phyloP scores from a whole-genome alignment of 148 eudicot genomes.

The Rhododendron griersonianum region DNA sequence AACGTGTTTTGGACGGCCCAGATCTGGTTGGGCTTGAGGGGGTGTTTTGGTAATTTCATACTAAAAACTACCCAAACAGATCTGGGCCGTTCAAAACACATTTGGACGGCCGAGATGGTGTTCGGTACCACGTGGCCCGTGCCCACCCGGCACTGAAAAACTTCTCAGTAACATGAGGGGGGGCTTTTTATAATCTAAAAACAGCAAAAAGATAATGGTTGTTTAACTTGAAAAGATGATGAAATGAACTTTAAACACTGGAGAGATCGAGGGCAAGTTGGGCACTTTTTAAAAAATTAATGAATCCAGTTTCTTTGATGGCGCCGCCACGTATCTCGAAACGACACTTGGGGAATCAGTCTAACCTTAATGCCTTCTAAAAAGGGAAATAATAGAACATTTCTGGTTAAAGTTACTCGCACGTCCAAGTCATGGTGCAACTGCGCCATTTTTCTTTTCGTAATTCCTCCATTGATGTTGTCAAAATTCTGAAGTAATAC shows the following conservation, averaged over 20 bases:
- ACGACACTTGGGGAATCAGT: slow-evolving; percentile 43
- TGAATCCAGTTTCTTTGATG: slow-evolving; percentile 6
- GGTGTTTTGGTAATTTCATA: too few species aligned
- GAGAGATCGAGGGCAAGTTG: slow-evolving; percentile 11
- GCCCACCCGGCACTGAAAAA: too few species aligned
- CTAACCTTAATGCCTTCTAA: slow-evolving; percentile 22
- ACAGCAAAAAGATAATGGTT: slow-evolving; percentile 4
- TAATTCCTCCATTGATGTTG: not conserved
- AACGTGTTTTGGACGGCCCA: too few species aligned
- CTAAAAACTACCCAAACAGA: too few species aligned
- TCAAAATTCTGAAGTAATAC: not conserved
- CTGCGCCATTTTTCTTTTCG: not conserved
- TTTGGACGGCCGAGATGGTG: too few species aligned
- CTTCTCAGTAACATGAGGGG: not conserved
- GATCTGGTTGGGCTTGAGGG: too few species aligned
- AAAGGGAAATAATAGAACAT: slow-evolving; percentile 10
- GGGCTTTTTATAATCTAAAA: not conserved
- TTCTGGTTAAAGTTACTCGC: slow-evolving; percentile 6
- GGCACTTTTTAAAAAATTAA: not conserved
- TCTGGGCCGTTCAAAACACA: too few species aligned
- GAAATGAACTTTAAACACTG: slow-evolving; percentile 9
- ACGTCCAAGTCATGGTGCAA: not conserved
- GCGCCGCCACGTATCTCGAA: slow-evolving; percentile 42
- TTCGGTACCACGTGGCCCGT: too few species aligned
- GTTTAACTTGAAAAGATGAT: not conserved